Evolutionary conservation across 495 filamentous ascomycete genomes (phyloP), one percentile per base, ranked within the genome.

Genomic region (Neurospora discreta): DNA sequence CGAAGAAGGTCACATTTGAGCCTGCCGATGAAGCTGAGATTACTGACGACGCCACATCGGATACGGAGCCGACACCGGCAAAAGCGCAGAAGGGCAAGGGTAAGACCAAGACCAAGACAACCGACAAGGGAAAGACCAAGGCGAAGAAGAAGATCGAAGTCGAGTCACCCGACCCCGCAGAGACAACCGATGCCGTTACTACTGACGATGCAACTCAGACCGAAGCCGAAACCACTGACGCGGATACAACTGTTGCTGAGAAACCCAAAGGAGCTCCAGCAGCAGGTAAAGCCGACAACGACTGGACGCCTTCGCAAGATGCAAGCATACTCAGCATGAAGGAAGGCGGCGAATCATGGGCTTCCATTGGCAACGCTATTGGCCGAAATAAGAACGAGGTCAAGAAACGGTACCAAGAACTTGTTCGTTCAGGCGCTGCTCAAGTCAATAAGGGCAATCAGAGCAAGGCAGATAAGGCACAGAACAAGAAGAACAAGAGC

Each of bases 241-340:
- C 23, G 11, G 52, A 41, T 15, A 13, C 6, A 2, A 26, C 26
- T 23, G 26, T 20, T 3, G 36, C 60, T 3, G 40, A 39, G 8
- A 68, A 69, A 23, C 39, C 71, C 52, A 38, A 71, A 43, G 52
- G 6, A 33, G 33, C 52, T 2, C 46, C 23, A 39, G 38, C 40
- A 23, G 46, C 20, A 13, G 46, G 46, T 2, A 58, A 58, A 7
- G 30, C 26, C 39, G 39, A 58, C 10, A 40, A 33, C n/a, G 23
- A 11, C 26, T 73, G 72, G 72, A 71, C 72, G 39, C 26, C 69
- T 26, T 71, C 72, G 9, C 44, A 77, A 68, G 78, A 79, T 39
- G 38, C 69, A 39, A 39, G 9, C 1, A 75, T 74, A 10, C 73
- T 65, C 40, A 33, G 68, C 15, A 77, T 80, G 76, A 80, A 79